These are phyloP conservation scores for Diplodia seriata DNA, from an alignment of 2,329 filamentous ascomycete species.

Conservation along the genomic window DNA sequence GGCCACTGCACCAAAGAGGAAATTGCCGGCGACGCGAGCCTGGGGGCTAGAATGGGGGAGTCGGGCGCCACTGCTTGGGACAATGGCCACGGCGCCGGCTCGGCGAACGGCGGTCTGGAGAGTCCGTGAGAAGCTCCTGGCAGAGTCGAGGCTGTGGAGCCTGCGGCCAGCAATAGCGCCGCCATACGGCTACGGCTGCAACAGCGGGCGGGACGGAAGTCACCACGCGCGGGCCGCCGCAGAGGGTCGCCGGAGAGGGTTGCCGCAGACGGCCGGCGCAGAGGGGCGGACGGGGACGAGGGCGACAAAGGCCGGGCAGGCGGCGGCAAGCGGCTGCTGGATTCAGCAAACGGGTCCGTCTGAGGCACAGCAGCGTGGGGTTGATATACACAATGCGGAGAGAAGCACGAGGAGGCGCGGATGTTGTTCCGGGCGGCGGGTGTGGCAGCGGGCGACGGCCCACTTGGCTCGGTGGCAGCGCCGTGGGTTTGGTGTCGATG, in stretches of 20 bases:
- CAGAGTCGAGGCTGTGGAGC: background rate
- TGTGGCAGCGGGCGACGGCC: conserved; percentile 13
- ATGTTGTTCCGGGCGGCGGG: conserved; percentile 2
- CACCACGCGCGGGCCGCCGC: background rate
- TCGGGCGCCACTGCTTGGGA: background rate
- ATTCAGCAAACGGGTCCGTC: background rate
- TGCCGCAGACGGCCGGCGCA: no score
- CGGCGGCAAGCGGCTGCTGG: background rate
- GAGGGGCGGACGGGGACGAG: no score
- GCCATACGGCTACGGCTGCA: background rate
- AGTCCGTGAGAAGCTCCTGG: background rate
- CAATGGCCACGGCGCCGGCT: background rate
- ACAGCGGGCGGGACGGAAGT: background rate
- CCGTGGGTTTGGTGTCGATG: conserved; percentile 26
- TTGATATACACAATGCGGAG: conserved; percentile 16
- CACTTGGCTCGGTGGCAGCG: conserved; percentile 17
- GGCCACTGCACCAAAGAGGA: background rate
- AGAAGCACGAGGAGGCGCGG: background rate
- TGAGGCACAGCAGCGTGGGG: conserved; percentile 3
- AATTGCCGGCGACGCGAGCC: background rate
- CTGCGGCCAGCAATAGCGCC: background rate
- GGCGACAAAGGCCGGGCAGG: background rate
- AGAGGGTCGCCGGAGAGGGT: no score
- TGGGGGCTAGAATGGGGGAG: background rate
- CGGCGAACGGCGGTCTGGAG: conserved; percentile 4